Base-by-base conservation (phyloP, 1,284 basidiomycete species). In the Marasmius tenuissimus region DNA sequence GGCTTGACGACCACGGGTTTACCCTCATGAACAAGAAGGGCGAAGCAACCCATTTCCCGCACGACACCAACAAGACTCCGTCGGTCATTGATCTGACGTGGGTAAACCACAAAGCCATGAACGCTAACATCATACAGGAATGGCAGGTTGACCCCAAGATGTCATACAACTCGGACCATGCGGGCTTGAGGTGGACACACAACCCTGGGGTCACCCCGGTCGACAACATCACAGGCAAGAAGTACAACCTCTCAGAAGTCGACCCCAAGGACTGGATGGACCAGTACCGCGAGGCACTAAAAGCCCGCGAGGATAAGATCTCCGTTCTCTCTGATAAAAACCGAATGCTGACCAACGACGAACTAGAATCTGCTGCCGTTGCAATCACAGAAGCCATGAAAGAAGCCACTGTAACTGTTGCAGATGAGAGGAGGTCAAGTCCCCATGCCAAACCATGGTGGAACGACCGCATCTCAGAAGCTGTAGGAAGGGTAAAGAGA, bases 361-460 rank as follows among this genome's bases (percentile, higher is more conserved):
- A 61, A n/a, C n/a, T 61, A 16, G 60, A 61, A 22, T 7, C 8
- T 12, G 52, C 53, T 22, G 54, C 42, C 1, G 33, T 45, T 9
- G 51, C 59, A 12, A 22, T 60, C 16, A 35, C 18, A 1, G 47
- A 22, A 22, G 47, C 47, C 14, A 9, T 49, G 22, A 18, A 49
- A 49, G 16, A 49, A 22, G 47, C 20, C n/a, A n/a, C n/a, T n/a
- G n/a, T n/a, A n/a, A n/a, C n/a, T n/a, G n/a, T n/a, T n/a, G n/a
- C n/a, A n/a, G n/a, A n/a, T n/a, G n/a, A n/a, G n/a, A n/a, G n/a
- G n/a, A n/a, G 40, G 10, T 60, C 52, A 1, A 57, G 37, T n/a
- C 35, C 49, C 1, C 60, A 58, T 11, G 60, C 62, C 14, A 63
- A 64, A 52, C 63, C 64, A 12, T 66, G 64, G 64, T 66, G 64